Conservation (phyloP, 345 rosid genomes). For the Citrus glauca region DNA sequence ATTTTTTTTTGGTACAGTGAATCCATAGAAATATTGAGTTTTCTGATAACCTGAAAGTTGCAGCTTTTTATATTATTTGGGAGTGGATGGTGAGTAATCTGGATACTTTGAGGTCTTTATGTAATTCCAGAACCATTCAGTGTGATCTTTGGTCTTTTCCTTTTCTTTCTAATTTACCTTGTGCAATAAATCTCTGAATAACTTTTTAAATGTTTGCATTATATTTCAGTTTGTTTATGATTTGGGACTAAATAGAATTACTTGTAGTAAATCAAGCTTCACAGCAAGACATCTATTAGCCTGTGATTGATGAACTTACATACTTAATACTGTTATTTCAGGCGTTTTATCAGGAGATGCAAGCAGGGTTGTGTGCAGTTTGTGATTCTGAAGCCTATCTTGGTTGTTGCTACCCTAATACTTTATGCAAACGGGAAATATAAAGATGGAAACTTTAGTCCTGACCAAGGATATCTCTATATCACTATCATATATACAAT, state of each 20-base stretch:
- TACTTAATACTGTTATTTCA: slow-evolving; percentile 23
- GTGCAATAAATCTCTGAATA: background rate
- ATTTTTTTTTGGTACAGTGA: background rate
- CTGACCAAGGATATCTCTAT: slow-evolving; percentile 82
- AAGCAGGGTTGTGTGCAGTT: slow-evolving; percentile 99
- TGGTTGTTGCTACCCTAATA: slow-evolving; percentile 82
- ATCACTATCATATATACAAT: slow-evolving; percentile 87
- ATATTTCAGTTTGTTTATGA: background rate
- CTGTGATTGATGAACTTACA: slow-evolving; percentile 10
- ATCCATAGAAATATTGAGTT: background rate
- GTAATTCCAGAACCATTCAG: background rate
- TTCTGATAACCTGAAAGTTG: background rate
- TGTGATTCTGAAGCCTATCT: slow-evolving; percentile 91
- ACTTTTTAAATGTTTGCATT: background rate
- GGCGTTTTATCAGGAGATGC: slow-evolving; percentile 95
- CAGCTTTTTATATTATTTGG: background rate
- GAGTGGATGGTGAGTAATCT: background rate
- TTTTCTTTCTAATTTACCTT: background rate
- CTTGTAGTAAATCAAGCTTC: background rate
- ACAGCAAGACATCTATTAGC: background rate
- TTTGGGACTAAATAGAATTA: background rate
- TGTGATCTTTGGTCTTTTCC: background rate
- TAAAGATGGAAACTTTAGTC: slow-evolving; percentile 93
- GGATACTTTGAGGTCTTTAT: background rate
- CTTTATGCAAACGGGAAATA: slow-evolving; percentile 95